These are phyloP conservation scores for Graphium sp. DNA, from an alignment of 2,329 filamentous ascomycete genomes.

Conservation along the genomic window DNA sequence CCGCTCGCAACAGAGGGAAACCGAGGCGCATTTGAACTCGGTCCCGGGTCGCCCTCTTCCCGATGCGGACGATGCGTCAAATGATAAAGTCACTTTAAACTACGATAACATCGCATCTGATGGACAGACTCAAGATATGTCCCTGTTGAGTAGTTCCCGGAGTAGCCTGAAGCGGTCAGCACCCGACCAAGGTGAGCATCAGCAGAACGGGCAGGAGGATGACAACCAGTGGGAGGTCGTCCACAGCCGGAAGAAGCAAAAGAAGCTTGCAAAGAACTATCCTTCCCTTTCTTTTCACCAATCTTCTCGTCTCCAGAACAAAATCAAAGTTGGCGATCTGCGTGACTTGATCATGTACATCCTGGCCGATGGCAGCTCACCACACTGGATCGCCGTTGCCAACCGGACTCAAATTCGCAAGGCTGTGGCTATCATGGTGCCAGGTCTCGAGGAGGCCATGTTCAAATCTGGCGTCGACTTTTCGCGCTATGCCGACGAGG, in stretches of 20 bases:
- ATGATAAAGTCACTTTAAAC: too few species aligned
- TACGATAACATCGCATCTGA: too few species aligned
- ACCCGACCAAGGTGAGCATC: constrained; percentile 24
- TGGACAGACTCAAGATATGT: too few species aligned
- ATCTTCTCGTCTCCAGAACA: constrained; percentile 39
- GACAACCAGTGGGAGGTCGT: constrained; percentile 36
- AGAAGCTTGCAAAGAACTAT: constrained; percentile 45
- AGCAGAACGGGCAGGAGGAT: too few species aligned
- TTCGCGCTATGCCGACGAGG: constrained; percentile 19
- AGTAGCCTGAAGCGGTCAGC: constrained; percentile 31
- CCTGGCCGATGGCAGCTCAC: constrained; percentile 46
- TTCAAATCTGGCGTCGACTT: constrained; percentile 41
- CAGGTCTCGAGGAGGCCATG: constrained; percentile 80
- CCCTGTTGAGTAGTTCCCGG: too few species aligned
- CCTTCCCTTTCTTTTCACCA: constrained; percentile 40
- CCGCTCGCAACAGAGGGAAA: too few species aligned
- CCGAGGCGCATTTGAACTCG: too few species aligned
- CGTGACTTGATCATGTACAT: constrained; percentile 50
- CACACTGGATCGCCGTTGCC: constrained; percentile 47
- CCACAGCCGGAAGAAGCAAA: constrained; percentile 37
- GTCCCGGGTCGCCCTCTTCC: too few species aligned
- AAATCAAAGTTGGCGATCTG: constrained; percentile 44
- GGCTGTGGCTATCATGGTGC: constrained; percentile 81
- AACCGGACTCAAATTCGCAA: constrained; percentile 53
- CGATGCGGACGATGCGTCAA: too few species aligned